Base-by-base conservation (phyloP, 2,329 filamentous ascomycete genomes). In the Aureobasidium sp. region DNA sequence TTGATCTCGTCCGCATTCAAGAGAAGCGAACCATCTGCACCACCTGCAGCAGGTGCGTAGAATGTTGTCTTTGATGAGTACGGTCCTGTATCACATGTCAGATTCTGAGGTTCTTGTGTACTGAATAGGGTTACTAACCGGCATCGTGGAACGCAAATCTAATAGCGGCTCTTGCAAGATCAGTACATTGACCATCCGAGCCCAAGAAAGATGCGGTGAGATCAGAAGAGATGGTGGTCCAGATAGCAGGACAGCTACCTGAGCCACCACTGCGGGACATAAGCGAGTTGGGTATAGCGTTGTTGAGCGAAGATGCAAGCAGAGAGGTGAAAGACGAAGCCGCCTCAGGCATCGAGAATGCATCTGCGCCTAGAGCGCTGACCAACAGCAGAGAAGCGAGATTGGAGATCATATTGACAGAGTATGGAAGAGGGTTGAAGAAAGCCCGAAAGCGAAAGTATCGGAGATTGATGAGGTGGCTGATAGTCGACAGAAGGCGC, bases 21-120 rank as follows among this genome's bases (percentile, higher is more conserved):
- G 21, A 76, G 63, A 11, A 78, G 68, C 1, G 74, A 76, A 42
- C 76, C 76, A 59, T 78, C 75, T 16, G 75, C 76, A 44, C 75
- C 76, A 13, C 74, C 69, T 66, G 64, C 48, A n/a, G 66, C 68
- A 5, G 67, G 73, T 69, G 64, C 61, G n/a, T 65, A 65, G 36
- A 63, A 63, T 1, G 64, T 61, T 2, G 63, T 45, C 34, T 66
- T 67, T 39, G 57, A 57, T 7, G 66, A 67, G 55, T 63, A 68
- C n/a, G 65, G 54, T 3, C 66, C 66, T n/a, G 32, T 32, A 30
- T 21, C n/a, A 10, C 9, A 30, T 47, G 30, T 39, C 25, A 54
- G 42, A 45, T 9, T 49, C 30, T 14, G 49, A 2, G 25, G n/a
- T 8, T n/a, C 2, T 7, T 2, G 8, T 32, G 34, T 13, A 2